Base-by-base conservation (phyloP, 345 rosid genomes). In the Isatis tinctoria region DNA sequence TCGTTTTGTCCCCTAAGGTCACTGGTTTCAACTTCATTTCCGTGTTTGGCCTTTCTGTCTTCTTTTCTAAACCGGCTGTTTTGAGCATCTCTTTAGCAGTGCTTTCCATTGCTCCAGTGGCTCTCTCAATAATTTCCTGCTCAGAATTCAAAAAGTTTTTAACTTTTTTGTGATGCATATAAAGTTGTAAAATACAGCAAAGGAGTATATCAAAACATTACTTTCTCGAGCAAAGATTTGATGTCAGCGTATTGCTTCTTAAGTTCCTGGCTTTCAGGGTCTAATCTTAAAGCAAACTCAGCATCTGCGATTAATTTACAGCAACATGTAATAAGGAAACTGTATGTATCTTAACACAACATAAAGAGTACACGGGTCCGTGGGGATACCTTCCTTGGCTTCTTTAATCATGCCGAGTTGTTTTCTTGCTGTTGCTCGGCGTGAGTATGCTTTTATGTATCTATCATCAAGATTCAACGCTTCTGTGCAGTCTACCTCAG, bases 401-500 rank as follows among this genome's bases (percentile, higher is more conserved):
- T 84, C 92, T 81, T 88, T 92, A 69, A 88, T 76, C 72, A 84
- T 83, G 49, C 87, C 84, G 33, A 95, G 84, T 82, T 88, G 92
- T 75, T 85, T 90, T 71, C 96, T 90, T 30, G 97, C 93, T 8
- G 92, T 85, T 57, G 97, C 97, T 80, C 97, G 87, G 45, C 97
- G 93, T 70, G 97, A 90, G 66, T 91, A 92, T 10, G 97, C 97
- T 82, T 95, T 92, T 43, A 85, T 83, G 74, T 87, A 92, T 68
- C 86, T 93, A 65, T 95, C 97, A 83, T 95, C 99, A 5, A 90
- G 78, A 81, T 86, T 88, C 73, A 95, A 82, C 53, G 93, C 93
- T 88, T 95, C 97, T 27, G 99, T 84, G 79, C 99, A 91, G 75
- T 95, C 96, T 80, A 82, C 86, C 79, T 87, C 99, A 49, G 97